Evolutionary conservation across 805 yeast species (phyloP).

Genomic region (Wickerhamomyces chambardii): DNA sequence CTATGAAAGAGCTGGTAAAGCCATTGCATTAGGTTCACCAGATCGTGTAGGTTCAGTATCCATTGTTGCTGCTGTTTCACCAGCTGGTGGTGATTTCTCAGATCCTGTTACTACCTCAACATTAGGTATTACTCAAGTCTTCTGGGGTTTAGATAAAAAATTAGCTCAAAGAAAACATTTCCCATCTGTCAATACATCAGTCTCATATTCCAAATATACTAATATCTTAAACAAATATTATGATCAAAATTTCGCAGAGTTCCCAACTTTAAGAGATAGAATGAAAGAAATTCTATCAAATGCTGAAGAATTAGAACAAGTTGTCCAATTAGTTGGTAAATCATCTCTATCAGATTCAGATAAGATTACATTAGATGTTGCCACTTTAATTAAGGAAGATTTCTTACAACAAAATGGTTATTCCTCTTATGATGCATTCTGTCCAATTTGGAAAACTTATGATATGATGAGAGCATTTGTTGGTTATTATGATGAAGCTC

Average conservation of each 20-base stretch:
- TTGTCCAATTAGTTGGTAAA: conserved; percentile 98
- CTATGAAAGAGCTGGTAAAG: conserved; percentile 99
- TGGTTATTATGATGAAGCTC: conserved; percentile 92
- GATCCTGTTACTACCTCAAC: conserved; percentile 99
- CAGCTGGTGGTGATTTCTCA: conserved; percentile 99
- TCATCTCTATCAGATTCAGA: conserved; percentile 95
- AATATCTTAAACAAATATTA: conserved; percentile 79
- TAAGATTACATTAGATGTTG: conserved; percentile 92
- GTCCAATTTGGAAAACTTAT: conserved; percentile 98
- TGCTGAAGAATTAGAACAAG: conserved; percentile 98
- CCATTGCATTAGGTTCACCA: conserved; percentile 92
- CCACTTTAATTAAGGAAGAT: conserved; percentile 89
- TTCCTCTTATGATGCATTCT: conserved; percentile 96
- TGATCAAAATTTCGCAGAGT: conserved; percentile 81
- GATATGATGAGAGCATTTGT: conserved; percentile 97
- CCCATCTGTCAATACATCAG: conserved; percentile 96
- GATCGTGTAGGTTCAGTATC: conserved; percentile 96
- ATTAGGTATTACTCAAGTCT: conserved; percentile 98
- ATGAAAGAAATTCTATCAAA: conserved; percentile 91
- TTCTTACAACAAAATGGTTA: conserved; percentile 99
- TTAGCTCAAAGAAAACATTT: conserved; percentile 99
- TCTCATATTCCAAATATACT: conserved; percentile 95
- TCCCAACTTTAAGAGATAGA: conserved; percentile 82
- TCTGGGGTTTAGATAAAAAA: conserved; percentile 99
- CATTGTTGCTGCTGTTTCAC: conserved; percentile 99